Evolutionary conservation across 1,139 yeast genomes (phyloP).

Genomic region (Geotrichum fermentans): DNA sequence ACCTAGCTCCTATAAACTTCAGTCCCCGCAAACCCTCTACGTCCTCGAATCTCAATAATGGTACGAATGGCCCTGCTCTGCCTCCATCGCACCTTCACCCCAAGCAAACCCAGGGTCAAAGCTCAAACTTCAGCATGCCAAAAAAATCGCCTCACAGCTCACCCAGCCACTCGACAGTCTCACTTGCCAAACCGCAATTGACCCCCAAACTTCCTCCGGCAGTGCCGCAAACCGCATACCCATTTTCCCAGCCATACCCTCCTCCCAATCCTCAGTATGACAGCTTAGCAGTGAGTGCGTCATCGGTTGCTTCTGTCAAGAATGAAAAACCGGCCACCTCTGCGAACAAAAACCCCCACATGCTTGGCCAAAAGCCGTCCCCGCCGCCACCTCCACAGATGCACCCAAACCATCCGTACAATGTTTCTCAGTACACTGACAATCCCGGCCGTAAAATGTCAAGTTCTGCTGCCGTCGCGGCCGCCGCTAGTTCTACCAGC

Average conservation of each 20-base stretch:
- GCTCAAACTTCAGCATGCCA: constrained; percentile 7
- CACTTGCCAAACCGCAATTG: constrained; percentile 12
- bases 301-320: constrained; percentile 4
- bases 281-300: constrained; percentile 5
- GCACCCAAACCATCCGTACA: constrained; percentile 11
- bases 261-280: constrained; percentile 4
- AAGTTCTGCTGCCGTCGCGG: neutral
- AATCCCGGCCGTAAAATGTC: neutral
- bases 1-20: neutral
- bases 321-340: neutral
- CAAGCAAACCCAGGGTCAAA: constrained; percentile 1
- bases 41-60: too few species aligned
- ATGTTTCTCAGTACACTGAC: constrained; percentile 4
- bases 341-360: neutral
- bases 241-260: constrained; percentile 8
- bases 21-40: constrained; percentile 7
- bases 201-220: neutral
- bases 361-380: constrained; percentile 5
- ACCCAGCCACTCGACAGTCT: constrained; percentile 21
- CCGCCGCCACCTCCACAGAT: constrained; percentile 13
- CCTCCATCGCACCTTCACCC: constrained; percentile 14
- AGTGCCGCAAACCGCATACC: neutral
- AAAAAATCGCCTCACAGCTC: constrained; percentile 7
- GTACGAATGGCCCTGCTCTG: neutral
- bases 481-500: neutral